Conservation (phyloP, 2,329 filamentous ascomycete genomes). For the Aspergillus sp. region DNA sequence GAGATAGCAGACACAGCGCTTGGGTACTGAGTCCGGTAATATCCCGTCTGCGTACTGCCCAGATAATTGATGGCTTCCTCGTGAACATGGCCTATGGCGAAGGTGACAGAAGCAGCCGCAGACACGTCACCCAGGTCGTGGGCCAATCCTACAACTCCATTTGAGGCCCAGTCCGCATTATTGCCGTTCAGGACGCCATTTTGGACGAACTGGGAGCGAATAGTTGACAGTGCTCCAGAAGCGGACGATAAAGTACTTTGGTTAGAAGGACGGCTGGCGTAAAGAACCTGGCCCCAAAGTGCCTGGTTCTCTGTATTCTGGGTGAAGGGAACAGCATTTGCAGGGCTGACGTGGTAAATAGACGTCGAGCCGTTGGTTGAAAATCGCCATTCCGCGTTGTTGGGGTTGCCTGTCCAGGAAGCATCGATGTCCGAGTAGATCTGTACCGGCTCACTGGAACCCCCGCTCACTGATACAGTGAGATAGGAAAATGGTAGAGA, state of each 20-base stretch:
- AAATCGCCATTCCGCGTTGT: constrained; percentile 16
- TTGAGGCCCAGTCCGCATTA: constrained; percentile 18
- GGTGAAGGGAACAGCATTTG: constrained; percentile 22
- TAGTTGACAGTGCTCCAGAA: constrained; percentile 17
- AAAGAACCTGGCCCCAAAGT: constrained; percentile 33
- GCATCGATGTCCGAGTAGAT: constrained; percentile 37
- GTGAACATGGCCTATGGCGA: constrained; percentile 33
- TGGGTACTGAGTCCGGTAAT: constrained; percentile 27
- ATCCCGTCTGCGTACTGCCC: constrained; percentile 26
- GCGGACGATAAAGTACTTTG: constrained; percentile 18
- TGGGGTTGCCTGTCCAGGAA: constrained; percentile 31
- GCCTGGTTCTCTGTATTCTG: constrained; percentile 27
- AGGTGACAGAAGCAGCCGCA: constrained; percentile 23
- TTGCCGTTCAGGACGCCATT: constrained; percentile 21
- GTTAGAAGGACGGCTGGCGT: constrained; percentile 25
- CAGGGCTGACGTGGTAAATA: constrained; percentile 23
- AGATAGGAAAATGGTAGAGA: constrained; percentile 37
- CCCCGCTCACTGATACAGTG: constrained; percentile 27
- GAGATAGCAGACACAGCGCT: constrained; percentile 23
- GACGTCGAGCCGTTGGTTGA: constrained; percentile 18
- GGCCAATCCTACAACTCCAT: constrained; percentile 26
- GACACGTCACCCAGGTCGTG: constrained; percentile 29
- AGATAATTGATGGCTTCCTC: constrained; percentile 32
- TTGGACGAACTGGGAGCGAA: constrained; percentile 24
- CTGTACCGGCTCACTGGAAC: constrained; percentile 22